Conservation (phyloP, 345 rosid species). For the Camelina sativa region DNA sequence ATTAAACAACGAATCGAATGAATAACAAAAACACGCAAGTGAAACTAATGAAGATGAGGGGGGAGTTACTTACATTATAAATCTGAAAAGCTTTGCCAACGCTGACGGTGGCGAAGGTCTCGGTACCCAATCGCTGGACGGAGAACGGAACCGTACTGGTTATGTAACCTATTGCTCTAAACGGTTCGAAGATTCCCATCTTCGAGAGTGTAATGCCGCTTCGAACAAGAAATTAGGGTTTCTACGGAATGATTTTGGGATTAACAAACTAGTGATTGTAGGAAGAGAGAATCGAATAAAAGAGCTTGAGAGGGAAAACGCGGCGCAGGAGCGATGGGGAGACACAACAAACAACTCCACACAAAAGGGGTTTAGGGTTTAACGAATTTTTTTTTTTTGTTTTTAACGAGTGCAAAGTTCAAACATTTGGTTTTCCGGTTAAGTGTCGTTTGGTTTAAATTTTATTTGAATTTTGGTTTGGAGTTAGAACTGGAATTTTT, state of each 20-base stretch:
- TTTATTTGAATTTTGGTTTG: too few relatives aligned
- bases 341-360: background rate
- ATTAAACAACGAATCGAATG: background rate
- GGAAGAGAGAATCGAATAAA: background rate
- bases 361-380: too few relatives aligned
- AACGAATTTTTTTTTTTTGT: too few relatives aligned
- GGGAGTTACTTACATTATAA: constrained; percentile 53
- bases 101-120: constrained; percentile 88
- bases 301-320: background rate
- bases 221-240: constrained; percentile 25
- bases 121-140: constrained; percentile 86
- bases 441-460: too few relatives aligned
- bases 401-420: too few relatives aligned
- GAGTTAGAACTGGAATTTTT: too few relatives aligned
- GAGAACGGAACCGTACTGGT: constrained; percentile 82
- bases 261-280: background rate
- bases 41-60: background rate
- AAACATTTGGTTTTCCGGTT: too few relatives aligned
- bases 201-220: background rate
- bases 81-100: constrained; percentile 95
- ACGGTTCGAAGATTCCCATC: constrained; percentile 96
- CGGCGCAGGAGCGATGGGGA: constrained; percentile 17
- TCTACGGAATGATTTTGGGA: background rate
- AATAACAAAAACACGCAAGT: background rate
- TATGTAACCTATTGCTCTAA: constrained; percentile 88